Conservation (phyloP, 2,329 filamentous ascomycete genomes). For the Dactylellina cionopaga region DNA sequence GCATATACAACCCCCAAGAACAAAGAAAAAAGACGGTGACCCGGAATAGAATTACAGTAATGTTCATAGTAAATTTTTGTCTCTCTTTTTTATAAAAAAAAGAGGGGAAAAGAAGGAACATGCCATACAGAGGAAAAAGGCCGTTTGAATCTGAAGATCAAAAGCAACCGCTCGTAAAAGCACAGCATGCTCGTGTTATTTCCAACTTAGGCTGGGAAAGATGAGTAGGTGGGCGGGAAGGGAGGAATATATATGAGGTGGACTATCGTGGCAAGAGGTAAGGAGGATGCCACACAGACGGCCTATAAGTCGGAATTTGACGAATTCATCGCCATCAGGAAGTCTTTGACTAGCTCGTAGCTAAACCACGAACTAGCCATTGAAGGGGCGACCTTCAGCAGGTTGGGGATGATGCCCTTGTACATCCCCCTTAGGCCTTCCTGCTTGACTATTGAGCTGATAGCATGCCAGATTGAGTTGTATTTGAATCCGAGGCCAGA, state of each 20-base stretch:
- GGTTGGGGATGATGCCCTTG: slow-evolving; percentile 93
- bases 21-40: slow-evolving; percentile 7
- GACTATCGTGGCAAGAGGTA: background rate
- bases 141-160: too few relatives aligned
- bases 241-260: slow-evolving; percentile 3
- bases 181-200: too few relatives aligned
- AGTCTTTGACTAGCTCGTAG: slow-evolving; percentile 92
- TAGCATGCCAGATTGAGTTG: slow-evolving; percentile 83
- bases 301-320: slow-evolving; percentile 30
- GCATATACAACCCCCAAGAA: slow-evolving; percentile 25
- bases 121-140: too few relatives aligned
- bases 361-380: slow-evolving; percentile 99
- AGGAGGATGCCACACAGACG: background rate
- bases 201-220: too few relatives aligned
- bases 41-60: slow-evolving; percentile 44
- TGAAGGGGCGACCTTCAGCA: slow-evolving; percentile 95
- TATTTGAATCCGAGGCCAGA: slow-evolving; percentile 97
- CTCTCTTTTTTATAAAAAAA: background rate
- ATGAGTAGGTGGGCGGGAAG: too few relatives aligned
- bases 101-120: background rate
- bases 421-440: slow-evolving; percentile 89
- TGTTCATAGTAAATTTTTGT: slow-evolving; percentile 4
- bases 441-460: slow-evolving; percentile 80
- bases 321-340: slow-evolving; percentile 73
- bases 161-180: too few relatives aligned